These are phyloP conservation scores for Effrenium voratum DNA, from an alignment of 73 alveolate species.

Conservation along the genomic window DNA sequence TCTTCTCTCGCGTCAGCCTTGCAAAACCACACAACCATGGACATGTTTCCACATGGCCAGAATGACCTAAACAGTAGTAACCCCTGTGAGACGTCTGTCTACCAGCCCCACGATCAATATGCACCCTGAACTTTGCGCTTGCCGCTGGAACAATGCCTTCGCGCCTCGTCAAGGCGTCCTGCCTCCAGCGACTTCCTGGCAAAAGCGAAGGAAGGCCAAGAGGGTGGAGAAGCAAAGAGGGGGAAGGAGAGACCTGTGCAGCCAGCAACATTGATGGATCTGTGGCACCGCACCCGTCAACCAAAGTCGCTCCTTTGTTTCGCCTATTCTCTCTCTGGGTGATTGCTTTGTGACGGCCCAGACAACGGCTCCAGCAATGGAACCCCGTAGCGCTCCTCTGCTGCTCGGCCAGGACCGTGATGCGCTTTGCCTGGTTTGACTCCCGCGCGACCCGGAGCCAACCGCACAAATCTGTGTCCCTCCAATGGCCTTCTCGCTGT, in stretches of 20 bases:
- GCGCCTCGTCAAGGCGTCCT: constrained; percentile 17
- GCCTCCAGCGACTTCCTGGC: constrained; percentile 13
- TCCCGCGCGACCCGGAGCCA: neutral
- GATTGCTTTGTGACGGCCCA: no score
- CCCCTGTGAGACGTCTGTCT: neutral
- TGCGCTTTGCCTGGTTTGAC: constrained; percentile 28
- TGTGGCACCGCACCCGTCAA: no score
- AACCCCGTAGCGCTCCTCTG: constrained; percentile 67
- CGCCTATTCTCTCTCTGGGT: no score
- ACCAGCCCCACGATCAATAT: neutral
- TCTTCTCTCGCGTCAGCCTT: constrained; percentile 18
- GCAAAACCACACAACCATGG: neutral
- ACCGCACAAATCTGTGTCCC: neutral
- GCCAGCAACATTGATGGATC: no score
- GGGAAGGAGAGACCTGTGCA: neutral
- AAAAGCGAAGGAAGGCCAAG: neutral
- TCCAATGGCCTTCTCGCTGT: constrained; percentile 10
- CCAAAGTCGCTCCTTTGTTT: no score
- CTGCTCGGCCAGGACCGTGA: constrained; percentile 47
- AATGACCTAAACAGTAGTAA: no score
- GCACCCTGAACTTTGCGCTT: neutral
- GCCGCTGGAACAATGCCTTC: neutral
- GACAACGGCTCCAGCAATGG: no score
- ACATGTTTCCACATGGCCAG: no score
- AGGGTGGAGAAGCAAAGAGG: neutral